Evolutionary conservation across 352 stramenopile genomes (phyloP).

Genomic region (Thalassiosira livingstoniorum): DNA sequence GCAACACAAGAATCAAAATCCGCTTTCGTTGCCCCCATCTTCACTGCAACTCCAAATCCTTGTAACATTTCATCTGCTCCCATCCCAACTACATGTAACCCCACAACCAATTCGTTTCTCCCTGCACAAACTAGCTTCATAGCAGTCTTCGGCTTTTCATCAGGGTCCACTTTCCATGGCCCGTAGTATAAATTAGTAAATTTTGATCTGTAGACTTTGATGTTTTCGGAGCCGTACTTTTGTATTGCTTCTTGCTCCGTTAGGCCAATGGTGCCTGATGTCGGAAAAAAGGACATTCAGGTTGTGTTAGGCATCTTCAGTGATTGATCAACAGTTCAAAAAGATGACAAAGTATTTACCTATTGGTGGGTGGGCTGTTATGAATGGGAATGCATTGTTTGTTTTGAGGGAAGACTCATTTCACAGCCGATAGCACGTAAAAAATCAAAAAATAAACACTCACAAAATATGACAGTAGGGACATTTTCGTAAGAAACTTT

Average conservation of each 20-base stretch:
- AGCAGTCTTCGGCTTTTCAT: constrained; percentile 90
- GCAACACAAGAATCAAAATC: constrained; percentile 96
- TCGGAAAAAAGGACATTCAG: no score
- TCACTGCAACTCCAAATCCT: constrained; percentile 94
- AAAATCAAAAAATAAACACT: no score
- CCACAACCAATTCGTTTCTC: constrained; percentile 90
- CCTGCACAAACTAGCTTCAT: constrained; percentile 92
- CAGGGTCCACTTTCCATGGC: constrained; percentile 85
- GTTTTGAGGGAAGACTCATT: no score
- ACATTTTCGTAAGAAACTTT: constrained; percentile 92
- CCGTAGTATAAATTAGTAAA: constrained; percentile 95
- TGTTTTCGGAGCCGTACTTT: constrained; percentile 90
- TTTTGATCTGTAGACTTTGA: constrained; percentile 93
- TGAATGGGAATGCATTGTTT: no score
- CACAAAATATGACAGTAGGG: constrained; percentile 95
- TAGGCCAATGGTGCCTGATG: constrained; percentile 91
- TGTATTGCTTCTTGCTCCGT: constrained; percentile 90
- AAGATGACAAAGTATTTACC: no score
- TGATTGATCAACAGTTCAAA: no score
- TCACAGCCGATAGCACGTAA: no score
- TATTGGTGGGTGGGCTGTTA: constrained; percentile 29
- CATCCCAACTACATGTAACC: constrained; percentile 93
- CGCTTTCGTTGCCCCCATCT: constrained; percentile 97
- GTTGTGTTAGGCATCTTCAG: no score
- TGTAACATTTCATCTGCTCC: constrained; percentile 96